Base-by-base conservation (phyloP, 441 rosid species). In the Flueggea neowawraea region DNA sequence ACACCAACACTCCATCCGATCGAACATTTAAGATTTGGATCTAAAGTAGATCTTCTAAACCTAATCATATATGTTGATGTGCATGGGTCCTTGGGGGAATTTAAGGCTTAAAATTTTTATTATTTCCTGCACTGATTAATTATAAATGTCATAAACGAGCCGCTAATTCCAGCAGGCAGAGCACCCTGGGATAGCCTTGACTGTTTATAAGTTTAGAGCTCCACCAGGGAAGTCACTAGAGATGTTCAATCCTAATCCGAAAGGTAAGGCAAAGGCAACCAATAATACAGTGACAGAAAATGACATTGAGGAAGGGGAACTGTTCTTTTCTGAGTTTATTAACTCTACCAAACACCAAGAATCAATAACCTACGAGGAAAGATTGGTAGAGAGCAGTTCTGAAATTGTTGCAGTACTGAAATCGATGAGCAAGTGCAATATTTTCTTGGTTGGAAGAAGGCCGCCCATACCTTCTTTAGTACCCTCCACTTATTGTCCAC, bases 141-240 rank as follows among this genome's bases (percentile, higher is more conserved):
- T n/a, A n/a, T n/a, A n/a, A n/a, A n/a, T n/a, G n/a, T n/a, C n/a
- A n/a, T n/a, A n/a, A n/a, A n/a, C n/a, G n/a, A n/a, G n/a, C n/a
- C n/a, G n/a, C n/a, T n/a, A n/a, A n/a, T n/a, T n/a, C n/a, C n/a
- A n/a, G n/a, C n/a, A n/a, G n/a, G n/a, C n/a, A n/a, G 98, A 91
- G 77, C 98, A 91, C 67, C 96, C 96, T 0, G 98, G 98, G 5
- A 82, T 89, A 28, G 65, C 58, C 3, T 63, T 91, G 57, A 71
- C 69, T 4, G 82, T 87, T 60, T 52, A 87, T 63, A 64, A 78
- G 33, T 81, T 89, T 57, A 15, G 28, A 16, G 73, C 84, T 22
- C 57, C 75, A 8, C 74, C 12, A 32, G 74, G 3, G 61, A 67
- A 54, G 69, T 74, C 31, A 77, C 75, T 52, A 63, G 82, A 79